Conservation (phyloP, 345 rosid species). For the Raphanus sativus region DNA sequence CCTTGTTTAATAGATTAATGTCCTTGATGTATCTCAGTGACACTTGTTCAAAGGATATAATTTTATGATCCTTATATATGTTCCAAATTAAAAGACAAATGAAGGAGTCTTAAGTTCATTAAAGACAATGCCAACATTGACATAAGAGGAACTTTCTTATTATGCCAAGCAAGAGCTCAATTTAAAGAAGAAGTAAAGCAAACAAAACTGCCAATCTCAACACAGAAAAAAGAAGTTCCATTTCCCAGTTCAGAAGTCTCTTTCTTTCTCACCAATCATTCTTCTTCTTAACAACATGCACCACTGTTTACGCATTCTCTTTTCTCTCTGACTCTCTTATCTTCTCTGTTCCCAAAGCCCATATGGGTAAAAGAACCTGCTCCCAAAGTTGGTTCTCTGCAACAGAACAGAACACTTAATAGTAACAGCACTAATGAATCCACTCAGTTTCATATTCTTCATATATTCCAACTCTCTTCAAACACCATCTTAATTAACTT, state of each 20-base stretch:
- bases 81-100: not conserved
- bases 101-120: not conserved
- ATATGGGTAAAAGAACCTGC: conserved; percentile 46
- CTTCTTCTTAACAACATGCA: conserved; percentile 46
- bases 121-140: not conserved
- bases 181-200: not conserved
- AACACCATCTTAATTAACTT: conserved; percentile 38
- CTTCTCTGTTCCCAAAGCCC: conserved; percentile 82
- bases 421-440: conserved; percentile 32
- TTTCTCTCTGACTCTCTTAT: conserved; percentile 49
- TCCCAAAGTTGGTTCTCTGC: conserved; percentile 41
- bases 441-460: conserved; percentile 45
- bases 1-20: not conserved
- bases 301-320: conserved; percentile 30
- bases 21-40: not conserved
- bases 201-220: conserved; percentile 24
- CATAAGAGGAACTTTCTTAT: not conserved
- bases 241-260: conserved; percentile 45
- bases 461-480: conserved; percentile 51
- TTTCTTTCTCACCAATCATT: conserved; percentile 46
- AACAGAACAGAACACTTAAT: conserved; percentile 44
- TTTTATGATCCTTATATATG: not conserved
- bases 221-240: conserved; percentile 21
- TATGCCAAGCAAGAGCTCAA: conserved; percentile 24
- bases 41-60: not conserved